Evolutionary conservation across 768 basidiomycete genomes (phyloP), one percentile per base, ranked within the genome.

Genomic region (Mycena galopus): DNA sequence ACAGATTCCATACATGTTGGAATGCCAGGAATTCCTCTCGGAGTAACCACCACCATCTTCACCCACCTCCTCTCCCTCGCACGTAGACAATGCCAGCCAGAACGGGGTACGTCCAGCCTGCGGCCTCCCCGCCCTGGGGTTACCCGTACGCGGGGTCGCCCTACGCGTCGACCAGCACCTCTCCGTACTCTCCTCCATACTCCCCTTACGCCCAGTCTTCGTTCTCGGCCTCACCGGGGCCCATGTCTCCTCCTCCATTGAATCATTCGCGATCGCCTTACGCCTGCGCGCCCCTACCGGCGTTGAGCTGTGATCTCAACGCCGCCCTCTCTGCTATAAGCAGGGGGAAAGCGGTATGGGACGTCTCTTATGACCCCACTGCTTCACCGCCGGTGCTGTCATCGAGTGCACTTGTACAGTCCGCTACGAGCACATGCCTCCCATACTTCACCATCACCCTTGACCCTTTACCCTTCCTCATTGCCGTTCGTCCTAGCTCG

Each of bases 401-500:
- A 21, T 72, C 76, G 9, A 64, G 55, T 37, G 71, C 75, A 8
- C 77, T 80, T 19, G 70, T 75, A 33, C 71, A 79, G 56, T 71
- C 77, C 3, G 82, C 80, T 3, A 77, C 77, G 0, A 65, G 64
- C 56, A 78, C 80, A 3, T 58, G 72, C 4, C 69, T 79, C 5
- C 72, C 76, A 10, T 76, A 63, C 63, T 71, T 82, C 70, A 76
- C 72, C 1, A 67, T 82, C 66, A 33, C 59, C 8, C 67, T 73
- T 65, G 69, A 71, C 44, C 37, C 29, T n/a, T 70, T 78, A 30
- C 78, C 78, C 50, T 78, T 77, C 76, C 29, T 44, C 12, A 67
- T 80, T 25, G 17, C 64, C 25, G 69, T 81, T 17, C 42, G 76
- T 4, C 78, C 78, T 5, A 60, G 75, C 19, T 77, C 75, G 4